Evolutionary conservation across 768 basidiomycete species (phyloP).

Genomic region (Suillus luteus): DNA sequence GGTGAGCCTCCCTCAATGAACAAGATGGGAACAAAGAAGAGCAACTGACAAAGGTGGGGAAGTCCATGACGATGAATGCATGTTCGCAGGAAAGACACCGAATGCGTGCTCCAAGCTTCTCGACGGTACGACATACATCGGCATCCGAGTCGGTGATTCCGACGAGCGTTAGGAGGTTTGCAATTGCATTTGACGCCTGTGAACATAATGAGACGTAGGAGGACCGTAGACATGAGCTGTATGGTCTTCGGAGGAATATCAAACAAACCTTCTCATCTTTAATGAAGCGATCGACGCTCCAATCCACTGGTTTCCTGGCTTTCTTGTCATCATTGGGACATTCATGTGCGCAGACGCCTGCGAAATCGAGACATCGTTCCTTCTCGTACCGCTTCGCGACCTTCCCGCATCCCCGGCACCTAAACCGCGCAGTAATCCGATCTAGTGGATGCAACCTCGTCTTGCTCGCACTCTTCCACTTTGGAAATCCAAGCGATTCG

Average conservation of each 20-base stretch:
- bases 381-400: slow-evolving; percentile 36
- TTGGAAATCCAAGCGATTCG: slow-evolving; percentile 46
- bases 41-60: slow-evolving; percentile 46
- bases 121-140: slow-evolving; percentile 23
- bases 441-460: slow-evolving; percentile 55
- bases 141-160: slow-evolving; percentile 34
- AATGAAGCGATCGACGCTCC: slow-evolving; percentile 55
- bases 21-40: neutral
- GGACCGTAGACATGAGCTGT: neutral
- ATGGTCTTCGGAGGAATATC: neutral
- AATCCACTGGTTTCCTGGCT: slow-evolving; percentile 35
- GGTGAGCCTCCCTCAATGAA: neutral
- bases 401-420: slow-evolving; percentile 53
- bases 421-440: slow-evolving; percentile 59
- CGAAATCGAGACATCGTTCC: slow-evolving; percentile 55
- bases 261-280: slow-evolving; percentile 56
- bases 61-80: slow-evolving; percentile 49
- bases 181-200: slow-evolving; percentile 51
- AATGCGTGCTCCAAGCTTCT: slow-evolving; percentile 34
- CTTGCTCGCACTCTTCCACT: slow-evolving; percentile 52
- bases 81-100: slow-evolving; percentile 51
- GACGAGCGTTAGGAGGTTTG: slow-evolving; percentile 37
- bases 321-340: slow-evolving; percentile 39
- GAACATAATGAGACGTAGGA: neutral
- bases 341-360: slow-evolving; percentile 58